These are phyloP conservation scores for Rhinocladiella mackenziei DNA, from an alignment of 2,329 filamentous ascomycete species.

Conservation along the genomic window DNA sequence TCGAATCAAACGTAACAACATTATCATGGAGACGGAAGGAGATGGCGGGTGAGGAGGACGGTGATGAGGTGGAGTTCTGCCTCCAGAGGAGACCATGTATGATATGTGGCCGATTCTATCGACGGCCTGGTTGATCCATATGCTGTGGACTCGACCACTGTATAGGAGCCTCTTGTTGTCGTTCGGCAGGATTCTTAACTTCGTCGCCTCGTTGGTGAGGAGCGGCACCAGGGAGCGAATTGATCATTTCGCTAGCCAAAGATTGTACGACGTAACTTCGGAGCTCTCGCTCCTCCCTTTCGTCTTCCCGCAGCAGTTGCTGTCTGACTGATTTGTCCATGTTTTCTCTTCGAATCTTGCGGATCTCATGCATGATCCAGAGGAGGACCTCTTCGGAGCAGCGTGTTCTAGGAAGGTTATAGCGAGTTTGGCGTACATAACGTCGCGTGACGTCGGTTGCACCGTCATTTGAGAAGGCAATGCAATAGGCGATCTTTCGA, in stretches of 20 bases:
- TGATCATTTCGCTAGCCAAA: conserved; percentile 44
- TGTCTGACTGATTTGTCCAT: conserved; percentile 75
- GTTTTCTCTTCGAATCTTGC: conserved; percentile 74
- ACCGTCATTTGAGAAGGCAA: conserved; percentile 91
- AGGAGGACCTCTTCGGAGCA: conserved; percentile 86
- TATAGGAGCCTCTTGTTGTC: conserved; percentile 27
- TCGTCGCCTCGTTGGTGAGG: conserved; percentile 34
- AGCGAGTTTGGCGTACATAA: conserved; percentile 54
- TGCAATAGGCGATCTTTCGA: conserved; percentile 94
- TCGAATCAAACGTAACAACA: conserved; percentile 15
- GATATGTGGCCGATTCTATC: neutral
- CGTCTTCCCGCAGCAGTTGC: conserved; percentile 46
- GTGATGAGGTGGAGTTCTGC: no score
- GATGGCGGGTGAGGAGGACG: no score
- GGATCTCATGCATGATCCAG: conserved; percentile 89
- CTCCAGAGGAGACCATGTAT: no score
- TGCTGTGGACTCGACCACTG: conserved; percentile 21
- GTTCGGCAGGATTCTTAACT: conserved; percentile 40
- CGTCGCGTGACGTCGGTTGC: conserved; percentile 64
- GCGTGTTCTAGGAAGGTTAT: conserved; percentile 65
- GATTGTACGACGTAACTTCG: conserved; percentile 44
- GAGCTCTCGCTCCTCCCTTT: conserved; percentile 47
- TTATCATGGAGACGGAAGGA: conserved; percentile 9
- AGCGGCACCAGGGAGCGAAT: conserved; percentile 37
- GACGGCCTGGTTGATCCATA: conserved; percentile 12